Conservation (phyloP, 2,329 filamentous ascomycete genomes). For the Ophiocordyceps unilateralis region DNA sequence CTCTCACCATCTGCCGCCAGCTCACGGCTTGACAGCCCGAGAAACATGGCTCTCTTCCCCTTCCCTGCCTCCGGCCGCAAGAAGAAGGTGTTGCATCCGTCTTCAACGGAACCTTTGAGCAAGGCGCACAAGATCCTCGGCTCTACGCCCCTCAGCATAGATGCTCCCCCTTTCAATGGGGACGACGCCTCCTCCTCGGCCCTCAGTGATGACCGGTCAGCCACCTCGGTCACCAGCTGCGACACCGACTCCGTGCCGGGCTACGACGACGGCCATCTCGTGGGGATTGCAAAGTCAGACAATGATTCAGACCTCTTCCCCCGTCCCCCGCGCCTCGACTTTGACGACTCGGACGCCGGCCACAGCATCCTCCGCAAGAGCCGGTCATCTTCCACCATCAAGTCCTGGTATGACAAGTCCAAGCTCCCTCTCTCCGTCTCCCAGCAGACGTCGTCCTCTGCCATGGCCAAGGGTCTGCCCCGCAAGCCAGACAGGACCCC, state of each 20-base stretch:
- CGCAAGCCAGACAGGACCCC: slow-evolving; percentile 22
- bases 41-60: slow-evolving; percentile 24
- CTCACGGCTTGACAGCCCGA: not conserved
- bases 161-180: slow-evolving; percentile 20
- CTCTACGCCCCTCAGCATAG: slow-evolving; percentile 24
- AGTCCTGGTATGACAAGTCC: slow-evolving; percentile 38
- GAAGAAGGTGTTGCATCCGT: slow-evolving; percentile 13
- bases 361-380: slow-evolving; percentile 27
- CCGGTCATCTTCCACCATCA: slow-evolving; percentile 36
- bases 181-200: slow-evolving; percentile 25
- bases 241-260: slow-evolving; percentile 3
- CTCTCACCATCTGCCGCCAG: not conserved
- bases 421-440: slow-evolving; percentile 39
- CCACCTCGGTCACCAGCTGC: slow-evolving; percentile 17
- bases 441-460: slow-evolving; percentile 39
- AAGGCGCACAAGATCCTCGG: slow-evolving; percentile 36
- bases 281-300: slow-evolving; percentile 6
- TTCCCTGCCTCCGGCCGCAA: slow-evolving; percentile 31
- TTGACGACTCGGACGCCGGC: slow-evolving; percentile 12
- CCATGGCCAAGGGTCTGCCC: slow-evolving; percentile 38
- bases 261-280: too few species aligned
- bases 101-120: slow-evolving; percentile 21
- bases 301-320: slow-evolving; percentile 30
- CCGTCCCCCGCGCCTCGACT: slow-evolving; percentile 6
- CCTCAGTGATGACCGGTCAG: slow-evolving; percentile 25